Evolutionary conservation across 305 asterid genomes (phyloP), one percentile per base, ranked within the genome.

Genomic region (Fraxinus albicans): DNA sequence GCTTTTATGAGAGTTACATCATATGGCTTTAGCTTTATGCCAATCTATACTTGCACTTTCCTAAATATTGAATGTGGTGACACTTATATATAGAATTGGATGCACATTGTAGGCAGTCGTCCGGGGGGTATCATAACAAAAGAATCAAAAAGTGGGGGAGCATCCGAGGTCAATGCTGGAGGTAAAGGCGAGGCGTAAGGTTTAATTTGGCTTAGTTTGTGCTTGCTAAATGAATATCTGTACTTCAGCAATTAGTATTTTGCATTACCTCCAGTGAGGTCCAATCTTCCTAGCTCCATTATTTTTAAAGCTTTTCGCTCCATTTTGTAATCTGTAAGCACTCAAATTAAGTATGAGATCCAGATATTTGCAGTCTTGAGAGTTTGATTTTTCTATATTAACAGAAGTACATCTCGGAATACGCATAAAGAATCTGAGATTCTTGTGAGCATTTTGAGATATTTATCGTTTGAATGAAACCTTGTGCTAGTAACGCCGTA

Each of bases 51-150:
- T 50, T 33, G 76, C 73, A 19, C 63, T 33, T 78, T 67, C 40
- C 53, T 75, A 2, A 77, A 27, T 31, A 21, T 73, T 10, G 69
- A 33, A 69, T 76, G 76, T 77, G 70, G 34, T 77, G 38, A 72
- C 21, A 60, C 63, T n/a, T 42, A 53, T 35, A 13, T 35, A 8
- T 34, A 34, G 75, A 31, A 34, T 55, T 33, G 7, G 25, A 40
- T 63, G 47, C 65, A 13, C 36, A 36, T 12, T 84, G 77, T 82
- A 90, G 90, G 91, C 36, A 80, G 79, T 84, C 86, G 42, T 63
- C 88, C 69, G 29, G 89, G 87, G 79, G 87, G 77, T 73, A 80
- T 10, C 44, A 40, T 77, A 36, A 50, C 36, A 25, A 81, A 67
- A 84, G 89, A 86, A 65, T 42, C 84, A 75, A 83, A 70, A 80